Evolutionary conservation across 768 basidiomycete species (phyloP).

Genomic region (Neoboletus subvelutipes): DNA sequence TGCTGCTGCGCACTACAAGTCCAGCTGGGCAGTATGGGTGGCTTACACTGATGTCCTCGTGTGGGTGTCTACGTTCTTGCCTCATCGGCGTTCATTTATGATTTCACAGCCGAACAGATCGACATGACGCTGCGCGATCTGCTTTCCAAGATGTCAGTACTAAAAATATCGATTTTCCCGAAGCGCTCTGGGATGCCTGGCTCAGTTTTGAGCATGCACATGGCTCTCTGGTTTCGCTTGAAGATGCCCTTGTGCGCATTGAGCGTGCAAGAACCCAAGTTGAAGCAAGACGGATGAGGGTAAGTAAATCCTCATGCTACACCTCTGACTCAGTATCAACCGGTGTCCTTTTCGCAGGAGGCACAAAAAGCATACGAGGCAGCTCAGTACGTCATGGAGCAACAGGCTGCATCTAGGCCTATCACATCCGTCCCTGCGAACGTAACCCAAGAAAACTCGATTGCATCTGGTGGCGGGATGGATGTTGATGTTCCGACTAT

Average conservation of each 20-base stretch:
- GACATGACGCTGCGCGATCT: slow-evolving; percentile 59
- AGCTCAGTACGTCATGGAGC: slow-evolving; percentile 44
- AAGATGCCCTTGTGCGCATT: slow-evolving; percentile 60
- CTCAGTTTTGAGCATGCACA: slow-evolving; percentile 81
- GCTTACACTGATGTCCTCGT: slow-evolving; percentile 71
- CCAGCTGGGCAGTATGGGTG: slow-evolving; percentile 74
- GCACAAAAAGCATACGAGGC: slow-evolving; percentile 59
- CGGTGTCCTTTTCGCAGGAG: slow-evolving; percentile 42
- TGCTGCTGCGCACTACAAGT: slow-evolving; percentile 64
- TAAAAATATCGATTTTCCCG: slow-evolving; percentile 91
- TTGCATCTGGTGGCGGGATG: slow-evolving; percentile 34
- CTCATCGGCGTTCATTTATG: neutral
- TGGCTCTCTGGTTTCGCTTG: slow-evolving; percentile 68
- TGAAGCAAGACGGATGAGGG: slow-evolving; percentile 64
- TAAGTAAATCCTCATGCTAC: slow-evolving; percentile 26
- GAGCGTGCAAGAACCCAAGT: slow-evolving; percentile 63
- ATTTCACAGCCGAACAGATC: slow-evolving; percentile 46
- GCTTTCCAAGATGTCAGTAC: slow-evolving; percentile 64
- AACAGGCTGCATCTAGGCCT: slow-evolving; percentile 36
- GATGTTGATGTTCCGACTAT: slow-evolving; percentile 37
- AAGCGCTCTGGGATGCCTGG: slow-evolving; percentile 92
- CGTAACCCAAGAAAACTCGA: neutral
- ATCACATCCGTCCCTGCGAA: slow-evolving; percentile 25
- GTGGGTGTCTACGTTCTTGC: slow-evolving; percentile 41
- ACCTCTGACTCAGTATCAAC: neutral